Evolutionary conservation across 2,329 filamentous ascomycete species (phyloP).

Genomic region (Penicillium freii): DNA sequence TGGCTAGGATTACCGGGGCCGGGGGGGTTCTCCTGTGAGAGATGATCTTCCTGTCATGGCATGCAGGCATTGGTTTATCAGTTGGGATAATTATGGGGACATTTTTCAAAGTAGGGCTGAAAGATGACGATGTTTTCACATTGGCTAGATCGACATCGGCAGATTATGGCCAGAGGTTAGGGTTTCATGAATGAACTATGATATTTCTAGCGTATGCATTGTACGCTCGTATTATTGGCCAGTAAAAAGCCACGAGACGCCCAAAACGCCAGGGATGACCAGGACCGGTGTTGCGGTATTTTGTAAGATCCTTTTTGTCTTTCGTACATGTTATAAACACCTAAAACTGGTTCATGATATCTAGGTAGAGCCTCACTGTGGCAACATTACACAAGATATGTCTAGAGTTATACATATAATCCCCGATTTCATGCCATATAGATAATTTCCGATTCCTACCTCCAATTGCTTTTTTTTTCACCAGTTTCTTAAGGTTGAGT

Average conservation of each 20-base stretch:
- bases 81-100: neutral
- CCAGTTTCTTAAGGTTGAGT: neutral
- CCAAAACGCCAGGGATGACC: neutral
- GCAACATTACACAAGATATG: neutral
- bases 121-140: neutral
- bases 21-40: conserved; percentile 5
- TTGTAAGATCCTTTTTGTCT: neutral
- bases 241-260: neutral
- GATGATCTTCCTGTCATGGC: conserved; percentile 5
- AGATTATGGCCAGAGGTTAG: neutral
- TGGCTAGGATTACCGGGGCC: neutral
- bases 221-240: neutral
- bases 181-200: neutral
- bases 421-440: neutral
- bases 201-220: neutral
- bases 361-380: neutral
- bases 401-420: neutral
- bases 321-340: neutral
- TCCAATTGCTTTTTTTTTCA: no score
- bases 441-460: neutral
- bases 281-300: neutral
- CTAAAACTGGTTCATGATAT: neutral
- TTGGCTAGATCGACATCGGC: neutral
- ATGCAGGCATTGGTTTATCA: neutral
- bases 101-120: conserved; percentile 7